Evolutionary conservation across 805 yeast species (phyloP).

Genomic region (Starmerella davenportii): DNA sequence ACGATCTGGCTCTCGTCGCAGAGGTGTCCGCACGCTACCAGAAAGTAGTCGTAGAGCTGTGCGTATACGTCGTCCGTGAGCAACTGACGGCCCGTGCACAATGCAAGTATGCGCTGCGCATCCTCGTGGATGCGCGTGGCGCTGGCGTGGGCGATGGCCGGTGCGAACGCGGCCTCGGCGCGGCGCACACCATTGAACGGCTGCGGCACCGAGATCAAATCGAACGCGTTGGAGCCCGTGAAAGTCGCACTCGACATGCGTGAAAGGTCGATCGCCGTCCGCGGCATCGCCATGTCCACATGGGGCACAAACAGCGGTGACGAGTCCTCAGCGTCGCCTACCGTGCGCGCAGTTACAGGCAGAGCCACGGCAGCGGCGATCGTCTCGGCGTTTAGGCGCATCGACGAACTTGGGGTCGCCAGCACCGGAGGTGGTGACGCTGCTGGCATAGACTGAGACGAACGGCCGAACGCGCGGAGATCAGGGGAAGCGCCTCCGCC

Average conservation of each 20-base stretch:
- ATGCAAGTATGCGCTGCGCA: neutral
- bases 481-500: no score
- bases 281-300: neutral
- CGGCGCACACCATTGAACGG: slow-evolving; percentile 5
- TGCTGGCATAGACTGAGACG: no score
- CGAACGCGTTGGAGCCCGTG: slow-evolving; percentile 9
- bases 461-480: no score
- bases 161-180: neutral
- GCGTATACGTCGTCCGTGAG: slow-evolving; percentile 3
- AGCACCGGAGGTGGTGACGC: no score
- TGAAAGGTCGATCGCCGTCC: neutral
- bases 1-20: slow-evolving; percentile 12
- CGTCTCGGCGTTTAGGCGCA: no score
- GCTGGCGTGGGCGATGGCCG: slow-evolving; percentile 2
- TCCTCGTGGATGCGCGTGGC: slow-evolving; percentile 3
- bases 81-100: slow-evolving; percentile 2
- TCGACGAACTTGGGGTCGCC: no score
- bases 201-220: slow-evolving; percentile 1
- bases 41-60: slow-evolving; percentile 12
- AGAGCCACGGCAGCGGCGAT: no score
- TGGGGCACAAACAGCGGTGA: no score
- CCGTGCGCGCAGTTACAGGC: no score
- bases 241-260: slow-evolving; percentile 4
- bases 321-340: no score
- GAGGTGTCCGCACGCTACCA: slow-evolving; percentile 6